phyloP scores from a whole-genome alignment of 164 flowering plant species.

The Annona squamosa region DNA sequence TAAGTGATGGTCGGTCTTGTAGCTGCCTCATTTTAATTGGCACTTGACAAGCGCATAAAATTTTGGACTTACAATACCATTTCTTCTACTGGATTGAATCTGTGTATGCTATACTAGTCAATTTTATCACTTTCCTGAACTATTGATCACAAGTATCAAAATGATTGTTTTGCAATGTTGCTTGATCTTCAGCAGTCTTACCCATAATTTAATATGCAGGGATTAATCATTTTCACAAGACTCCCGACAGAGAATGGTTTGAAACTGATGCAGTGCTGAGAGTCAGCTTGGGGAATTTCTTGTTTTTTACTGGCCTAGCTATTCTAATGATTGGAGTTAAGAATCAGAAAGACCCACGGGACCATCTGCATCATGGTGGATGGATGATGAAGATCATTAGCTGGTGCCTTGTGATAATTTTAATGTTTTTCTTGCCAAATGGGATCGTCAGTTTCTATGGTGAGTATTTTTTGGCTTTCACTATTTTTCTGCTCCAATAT shows the following conservation, averaged over 20 bases:
- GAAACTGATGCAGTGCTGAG: conserved; percentile 97
- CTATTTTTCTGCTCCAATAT: too few species aligned
- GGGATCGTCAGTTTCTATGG: conserved; percentile 84
- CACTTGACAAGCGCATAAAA: too few species aligned
- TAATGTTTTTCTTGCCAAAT: conserved; percentile 92
- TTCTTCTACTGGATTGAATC: too few species aligned
- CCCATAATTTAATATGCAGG: conserved; percentile 38
- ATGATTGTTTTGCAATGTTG: too few species aligned
- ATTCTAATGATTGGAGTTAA: conserved; percentile 86
- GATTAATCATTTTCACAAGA: conserved; percentile 84
- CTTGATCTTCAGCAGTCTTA: too few species aligned
- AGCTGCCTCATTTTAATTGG: too few species aligned
- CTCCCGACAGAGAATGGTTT: conserved; percentile 92
- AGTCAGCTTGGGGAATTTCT: conserved; percentile 95
- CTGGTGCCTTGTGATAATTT: conserved; percentile 80
- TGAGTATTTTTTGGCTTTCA: conserved; percentile 19
- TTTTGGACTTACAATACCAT: too few species aligned
- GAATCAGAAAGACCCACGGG: conserved; percentile 91
- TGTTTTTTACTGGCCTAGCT: conserved; percentile 77
- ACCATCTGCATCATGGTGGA: conserved; percentile 90
- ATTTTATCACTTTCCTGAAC: too few species aligned
- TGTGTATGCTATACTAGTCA: too few species aligned
- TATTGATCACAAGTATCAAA: too few species aligned
- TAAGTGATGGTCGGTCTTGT: too few species aligned
- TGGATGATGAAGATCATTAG: conserved; percentile 87